Percentiles rank a stretch among this genome's conserved stretches.
These are phyloP conservation scores for Guadua angustifolia DNA, from an alignment of 176 grass and related monocot genomes.

Conservation along the genomic window DNA sequence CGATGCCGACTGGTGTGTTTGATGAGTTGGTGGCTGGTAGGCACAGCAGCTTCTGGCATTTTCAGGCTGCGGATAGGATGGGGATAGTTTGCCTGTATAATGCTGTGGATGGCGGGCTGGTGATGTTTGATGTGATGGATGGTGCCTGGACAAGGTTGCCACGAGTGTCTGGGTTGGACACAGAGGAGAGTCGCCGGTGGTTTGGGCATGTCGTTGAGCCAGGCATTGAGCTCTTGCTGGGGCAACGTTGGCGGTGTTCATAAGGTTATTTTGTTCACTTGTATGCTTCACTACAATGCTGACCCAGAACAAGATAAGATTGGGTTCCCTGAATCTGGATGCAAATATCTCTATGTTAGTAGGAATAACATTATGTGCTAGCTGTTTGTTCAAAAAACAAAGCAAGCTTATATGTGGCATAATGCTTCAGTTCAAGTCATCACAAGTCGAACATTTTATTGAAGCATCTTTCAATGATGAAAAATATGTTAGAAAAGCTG, in stretches of 20 bases:
- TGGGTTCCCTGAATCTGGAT: not conserved
- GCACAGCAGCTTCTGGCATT: slow-evolving; percentile 54
- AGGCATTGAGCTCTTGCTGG: slow-evolving; percentile 30
- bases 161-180: slow-evolving; percentile 22
- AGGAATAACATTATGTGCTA: slow-evolving; percentile 14
- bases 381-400: slow-evolving; percentile 29
- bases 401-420: slow-evolving; percentile 12
- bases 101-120: slow-evolving; percentile 35
- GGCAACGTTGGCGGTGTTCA: not conserved
- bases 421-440: slow-evolving; percentile 22
- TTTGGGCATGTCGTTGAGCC: slow-evolving; percentile 67
- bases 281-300: not conserved
- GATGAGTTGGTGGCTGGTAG: slow-evolving; percentile 37
- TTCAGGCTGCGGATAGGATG: slow-evolving; percentile 41
- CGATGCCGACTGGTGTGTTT: slow-evolving; percentile 46
- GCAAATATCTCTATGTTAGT: not conserved
- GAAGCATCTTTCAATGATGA: not conserved
- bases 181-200: slow-evolving; percentile 31
- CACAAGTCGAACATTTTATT: not conserved
- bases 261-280: slow-evolving; percentile 27
- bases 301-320: not conserved
- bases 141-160: slow-evolving; percentile 36
- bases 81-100: slow-evolving; percentile 66
- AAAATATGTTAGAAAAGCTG: not conserved
- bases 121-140: slow-evolving; percentile 55